A percentile compares a stretch with the other conserved stretches of the same genome.
Conservation (phyloP, 2,329 filamentous ascomycete species). For the Furcasterigmium sp. region DNA sequence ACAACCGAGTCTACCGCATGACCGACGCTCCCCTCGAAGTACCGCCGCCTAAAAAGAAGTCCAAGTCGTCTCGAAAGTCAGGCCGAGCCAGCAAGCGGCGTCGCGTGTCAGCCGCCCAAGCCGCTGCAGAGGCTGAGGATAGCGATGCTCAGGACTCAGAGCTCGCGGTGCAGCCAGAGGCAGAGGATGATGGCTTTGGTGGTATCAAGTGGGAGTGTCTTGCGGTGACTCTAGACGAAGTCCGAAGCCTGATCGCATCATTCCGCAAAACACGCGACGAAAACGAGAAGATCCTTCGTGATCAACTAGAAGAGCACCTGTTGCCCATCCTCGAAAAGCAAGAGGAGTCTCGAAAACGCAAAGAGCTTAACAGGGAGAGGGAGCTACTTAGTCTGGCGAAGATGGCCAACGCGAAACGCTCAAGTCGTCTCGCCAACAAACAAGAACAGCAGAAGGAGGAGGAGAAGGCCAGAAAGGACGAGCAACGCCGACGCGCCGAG, state of each 20-base stretch:
- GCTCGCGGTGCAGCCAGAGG: conserved; percentile 16
- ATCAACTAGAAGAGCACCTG: conserved; percentile 70
- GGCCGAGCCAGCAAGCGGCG: conserved; percentile 68
- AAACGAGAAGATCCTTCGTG: conserved; percentile 76
- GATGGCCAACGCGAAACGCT: conserved; percentile 89
- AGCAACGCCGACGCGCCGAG: conserved; percentile 59
- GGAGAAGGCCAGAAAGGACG: conserved; percentile 64
- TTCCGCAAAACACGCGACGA: conserved; percentile 73
- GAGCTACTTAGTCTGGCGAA: conserved; percentile 79
- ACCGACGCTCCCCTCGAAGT: conserved; percentile 66
- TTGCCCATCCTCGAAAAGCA: conserved; percentile 80
- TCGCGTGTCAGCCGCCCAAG: conserved; percentile 45
- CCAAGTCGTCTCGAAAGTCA: conserved; percentile 56
- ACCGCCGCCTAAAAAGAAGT: conserved; percentile 59
- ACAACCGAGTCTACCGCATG: conserved; percentile 85
- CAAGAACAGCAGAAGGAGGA: conserved; percentile 72
- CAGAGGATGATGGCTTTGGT: conserved; percentile 61
- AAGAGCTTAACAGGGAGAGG: conserved; percentile 64
- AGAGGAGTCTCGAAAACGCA: conserved; percentile 66
- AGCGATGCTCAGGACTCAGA: conserved; percentile 11
- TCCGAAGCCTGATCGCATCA: conserved; percentile 63
- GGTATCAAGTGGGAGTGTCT: conserved; percentile 88
- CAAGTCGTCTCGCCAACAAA: conserved; percentile 80
- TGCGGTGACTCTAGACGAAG: conserved; percentile 75
- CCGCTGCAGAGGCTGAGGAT: conserved; percentile 27